phyloP scores from a whole-genome alignment of 2,329 filamentous ascomycete species.

The Magnaporthales sp. region DNA sequence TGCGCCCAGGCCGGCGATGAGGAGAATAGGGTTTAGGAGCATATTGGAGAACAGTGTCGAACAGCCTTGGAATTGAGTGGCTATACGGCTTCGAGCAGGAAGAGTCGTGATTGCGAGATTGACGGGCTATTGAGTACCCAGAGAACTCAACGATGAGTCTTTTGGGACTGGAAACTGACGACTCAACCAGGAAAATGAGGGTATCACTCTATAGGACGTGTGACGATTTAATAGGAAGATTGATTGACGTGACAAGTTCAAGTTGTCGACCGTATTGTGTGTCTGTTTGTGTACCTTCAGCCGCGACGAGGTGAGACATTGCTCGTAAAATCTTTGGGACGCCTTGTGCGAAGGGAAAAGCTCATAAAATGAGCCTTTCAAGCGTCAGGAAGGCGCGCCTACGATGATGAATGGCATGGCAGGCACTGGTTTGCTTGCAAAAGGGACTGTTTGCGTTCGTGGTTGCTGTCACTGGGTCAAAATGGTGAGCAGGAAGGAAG shows the following conservation, averaged over 20 bases:
- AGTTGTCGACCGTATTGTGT: background rate
- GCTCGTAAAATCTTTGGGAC: background rate
- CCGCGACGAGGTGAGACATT: background rate
- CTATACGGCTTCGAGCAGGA: background rate
- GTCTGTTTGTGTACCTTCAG: background rate
- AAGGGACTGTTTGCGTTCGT: background rate
- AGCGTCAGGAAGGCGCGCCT: background rate
- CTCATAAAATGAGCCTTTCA: background rate
- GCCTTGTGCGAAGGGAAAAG: background rate
- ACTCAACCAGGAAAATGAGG: background rate
- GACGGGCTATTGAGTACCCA: background rate
- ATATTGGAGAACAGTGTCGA: background rate
- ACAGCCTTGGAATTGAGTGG: background rate
- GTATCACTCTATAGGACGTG: background rate
- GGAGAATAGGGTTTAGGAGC: conserved; percentile 1
- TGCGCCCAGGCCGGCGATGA: conserved; percentile 1
- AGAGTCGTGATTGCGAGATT: background rate
- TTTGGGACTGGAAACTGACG: background rate
- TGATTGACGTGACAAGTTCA: background rate
- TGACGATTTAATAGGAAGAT: background rate
- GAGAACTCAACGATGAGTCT: background rate
- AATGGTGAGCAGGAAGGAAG: background rate
- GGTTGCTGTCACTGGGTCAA: background rate
- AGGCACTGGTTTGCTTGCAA: background rate
- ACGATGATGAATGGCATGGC: background rate